A percentile compares a stretch with the other conserved stretches of the same genome.
Evolutionary conservation across 1,139 yeast species (phyloP).

Genomic region (Geotrichum candidum): DNA sequence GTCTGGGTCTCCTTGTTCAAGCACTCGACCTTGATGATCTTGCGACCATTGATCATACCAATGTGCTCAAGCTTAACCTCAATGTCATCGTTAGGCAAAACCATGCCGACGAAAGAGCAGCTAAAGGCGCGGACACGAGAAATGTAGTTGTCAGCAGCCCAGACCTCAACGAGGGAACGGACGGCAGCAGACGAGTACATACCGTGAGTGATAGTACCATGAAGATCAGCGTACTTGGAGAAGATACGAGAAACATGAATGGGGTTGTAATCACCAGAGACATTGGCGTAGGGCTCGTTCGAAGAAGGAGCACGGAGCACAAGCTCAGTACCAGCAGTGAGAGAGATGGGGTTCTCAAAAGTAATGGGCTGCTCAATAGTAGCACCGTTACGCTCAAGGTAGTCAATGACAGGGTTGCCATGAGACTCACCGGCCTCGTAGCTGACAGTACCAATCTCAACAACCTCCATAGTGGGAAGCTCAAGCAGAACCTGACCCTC

Average conservation of each 20-base stretch:
- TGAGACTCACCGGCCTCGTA: conserved; percentile 90
- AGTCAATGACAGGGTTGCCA: conserved; percentile 97
- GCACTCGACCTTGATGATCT: conserved; percentile 88
- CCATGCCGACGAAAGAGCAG: conserved; percentile 93
- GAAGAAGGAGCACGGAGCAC: conserved; percentile 73
- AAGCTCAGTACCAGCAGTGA: conserved; percentile 68
- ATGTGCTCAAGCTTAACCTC: conserved; percentile 87
- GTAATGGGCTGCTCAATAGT: conserved; percentile 90
- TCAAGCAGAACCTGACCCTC: conserved; percentile 82
- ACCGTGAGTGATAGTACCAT: conserved; percentile 98
- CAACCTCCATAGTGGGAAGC: conserved; percentile 85
- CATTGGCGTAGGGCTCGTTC: conserved; percentile 93
- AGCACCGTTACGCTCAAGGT: conserved; percentile 83
- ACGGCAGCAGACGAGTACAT: conserved; percentile 97
- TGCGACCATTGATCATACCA: conserved; percentile 99
- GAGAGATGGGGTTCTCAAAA: conserved; percentile 87
- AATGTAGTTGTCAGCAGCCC: conserved; percentile 97
- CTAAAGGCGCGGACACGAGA: conserved; percentile 92
- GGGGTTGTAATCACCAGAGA: conserved; percentile 97
- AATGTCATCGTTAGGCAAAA: conserved; percentile 86
- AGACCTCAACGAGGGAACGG: conserved; percentile 90
- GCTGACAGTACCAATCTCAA: conserved; percentile 79
- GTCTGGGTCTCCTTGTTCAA: conserved; percentile 66
- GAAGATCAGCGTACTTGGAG: conserved; percentile 85
- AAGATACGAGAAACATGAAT: conserved; percentile 95